Base-by-base conservation (phyloP, 1,284 basidiomycete species). In the Trametes polyzona region DNA sequence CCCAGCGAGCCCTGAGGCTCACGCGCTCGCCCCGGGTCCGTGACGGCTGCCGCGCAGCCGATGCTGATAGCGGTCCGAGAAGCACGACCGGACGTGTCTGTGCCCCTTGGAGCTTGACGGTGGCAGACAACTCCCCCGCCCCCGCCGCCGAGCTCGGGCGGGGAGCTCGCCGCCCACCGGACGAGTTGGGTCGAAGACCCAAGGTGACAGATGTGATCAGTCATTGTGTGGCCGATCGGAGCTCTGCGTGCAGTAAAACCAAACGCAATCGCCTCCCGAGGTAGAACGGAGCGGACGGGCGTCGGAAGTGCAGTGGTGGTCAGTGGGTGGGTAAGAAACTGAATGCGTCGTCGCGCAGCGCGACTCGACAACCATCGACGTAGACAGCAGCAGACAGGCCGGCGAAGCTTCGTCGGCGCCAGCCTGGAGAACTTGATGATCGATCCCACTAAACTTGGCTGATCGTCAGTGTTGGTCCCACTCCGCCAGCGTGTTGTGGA, bases 161-260 rank as follows among this genome's bases (percentile, higher is more conserved):
- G 16, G 41, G 30, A n/a, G 19, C 17, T 33, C 49, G 49, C 19
- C 17, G 29, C 29, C 49, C 29, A 30, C 29, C 49, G 11, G 29
- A 17, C 19, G 49, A 40, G 27, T 46, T 47, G 30, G 35, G 52
- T 16, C 24, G 42, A 49, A 35, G 23, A 35, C 47, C 42, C 44
- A 36, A 7, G 35, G 17, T 58, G 57, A 54, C 48, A 59, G 53
- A 59, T 55, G 57, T 47, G 44, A 59, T 59, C 57, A 59, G 39
- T 55, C 57, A 46, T 26, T 41, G 19, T n/a, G 33, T 24, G 48
- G 42, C 46, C 49, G 39, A 55, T 52, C 52, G 52, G 57, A 59
- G 39, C 32, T 19, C 26, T 27, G 29, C 40, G 50, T 39, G 21
- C 27, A 24, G 17, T 17, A 33, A 9, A 33, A n/a, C 17, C 47